Evolutionary conservation across 1,139 yeast genomes (phyloP), one percentile per base, ranked within the genome.

Genomic region (Blastobotrys illinoisensis): DNA sequence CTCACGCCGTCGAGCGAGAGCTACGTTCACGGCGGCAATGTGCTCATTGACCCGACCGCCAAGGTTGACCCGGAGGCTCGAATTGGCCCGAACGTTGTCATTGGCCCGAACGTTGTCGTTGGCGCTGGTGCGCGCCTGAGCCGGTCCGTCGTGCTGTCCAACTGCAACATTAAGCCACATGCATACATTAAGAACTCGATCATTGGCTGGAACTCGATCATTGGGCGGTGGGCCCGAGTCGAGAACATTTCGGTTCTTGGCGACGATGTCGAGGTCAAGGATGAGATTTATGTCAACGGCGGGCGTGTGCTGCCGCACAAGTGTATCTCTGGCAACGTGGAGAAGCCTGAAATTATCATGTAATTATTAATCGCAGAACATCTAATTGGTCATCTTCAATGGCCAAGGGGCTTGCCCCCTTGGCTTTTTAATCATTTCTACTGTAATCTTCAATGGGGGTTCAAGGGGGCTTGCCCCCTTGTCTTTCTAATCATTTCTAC

Each of bases 101-200:
- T 95, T 70, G 99, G 99, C 70, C 99, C 99, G 69, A 89, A 91
- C 71, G 97, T 88, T 64, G 82, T 83, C 64, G 85, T 95, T 68
- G 99, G 99, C 69, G 97, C 89, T 70, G 99, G 99, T 81, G 99
- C 95, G 64, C 90, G 99, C 81, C 86, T 95, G 71, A 91, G 90
- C 72, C 86, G 97, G 78, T 87, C 97, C 52, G 98, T 95, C 56
- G 83, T 93, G 64, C 81, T 95, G 74, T 84, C 88, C 71, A 88
- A 91, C 81, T 89, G 97, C 56, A 82, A 81, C 70, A 88, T 95
- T 71, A 89, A 88, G 77, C 97, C 91, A 73, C 99, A 95, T 76
- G 97, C 99, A 66, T 88, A 95, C 86, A 95, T 95, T 68, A 91
- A 93, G 78, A 87, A 95, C 69, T 88, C 99, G 68, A 93, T 95